Percentiles rank a stretch among this genome's conserved stretches.
Evolutionary conservation across 495 filamentous ascomycete genomes (phyloP).

Genomic region (Wilcoxina mikolae): DNA sequence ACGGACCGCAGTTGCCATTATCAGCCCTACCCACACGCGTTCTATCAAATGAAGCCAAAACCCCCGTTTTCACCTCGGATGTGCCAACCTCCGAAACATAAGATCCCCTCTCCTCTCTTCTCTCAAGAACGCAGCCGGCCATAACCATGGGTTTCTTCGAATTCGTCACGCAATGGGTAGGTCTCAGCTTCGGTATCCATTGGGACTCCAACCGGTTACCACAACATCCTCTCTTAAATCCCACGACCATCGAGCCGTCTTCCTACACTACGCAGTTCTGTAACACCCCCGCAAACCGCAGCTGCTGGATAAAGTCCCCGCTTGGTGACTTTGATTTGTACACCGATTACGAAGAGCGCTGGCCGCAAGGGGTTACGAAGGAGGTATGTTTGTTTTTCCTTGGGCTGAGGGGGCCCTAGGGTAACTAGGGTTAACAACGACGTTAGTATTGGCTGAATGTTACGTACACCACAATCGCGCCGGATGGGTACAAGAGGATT

Average conservation of each 20-base stretch:
- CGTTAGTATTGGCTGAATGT: constrained; percentile 33
- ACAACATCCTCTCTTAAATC: not conserved
- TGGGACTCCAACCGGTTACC: not conserved
- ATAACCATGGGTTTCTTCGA: not conserved
- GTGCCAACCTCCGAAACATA: too few relatives aligned
- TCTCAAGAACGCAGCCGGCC: too few relatives aligned
- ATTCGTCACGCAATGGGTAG: not conserved
- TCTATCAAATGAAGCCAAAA: too few relatives aligned
- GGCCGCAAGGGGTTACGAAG: constrained; percentile 33
- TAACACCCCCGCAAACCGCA: not conserved
- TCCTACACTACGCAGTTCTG: not conserved
- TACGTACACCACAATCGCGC: constrained; percentile 32
- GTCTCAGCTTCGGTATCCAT: not conserved
- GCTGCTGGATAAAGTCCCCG: not conserved
- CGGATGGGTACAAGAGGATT: constrained; percentile 39
- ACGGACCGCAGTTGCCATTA: too few relatives aligned
- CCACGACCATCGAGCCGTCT: not conserved
- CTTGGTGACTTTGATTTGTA: constrained; percentile 31
- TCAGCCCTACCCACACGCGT: too few relatives aligned
- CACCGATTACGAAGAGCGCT: constrained; percentile 38
- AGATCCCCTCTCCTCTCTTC: too few relatives aligned
- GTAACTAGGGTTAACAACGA: not conserved
- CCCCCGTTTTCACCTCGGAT: too few relatives aligned
- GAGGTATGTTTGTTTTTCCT: too few relatives aligned
- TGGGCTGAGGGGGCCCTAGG: too few relatives aligned